Evolutionary conservation across 2,329 filamentous ascomycete genomes (phyloP).

Genomic region (Aspergillus piperis): DNA sequence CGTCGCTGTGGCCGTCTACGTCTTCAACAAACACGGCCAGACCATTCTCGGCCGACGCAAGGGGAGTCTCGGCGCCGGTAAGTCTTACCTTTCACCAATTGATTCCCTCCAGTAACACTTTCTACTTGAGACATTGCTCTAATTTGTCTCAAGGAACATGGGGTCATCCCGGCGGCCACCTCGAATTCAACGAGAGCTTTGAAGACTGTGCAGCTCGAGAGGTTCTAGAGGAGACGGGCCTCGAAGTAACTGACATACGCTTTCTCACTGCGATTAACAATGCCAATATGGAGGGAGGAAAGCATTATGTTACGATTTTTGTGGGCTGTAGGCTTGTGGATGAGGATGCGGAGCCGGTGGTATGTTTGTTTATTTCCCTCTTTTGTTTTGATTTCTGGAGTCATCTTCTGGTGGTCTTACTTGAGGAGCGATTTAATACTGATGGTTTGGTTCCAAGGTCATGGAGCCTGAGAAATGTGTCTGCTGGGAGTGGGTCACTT

Average conservation of each 20-base stretch:
- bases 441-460: not conserved
- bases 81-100: not conserved
- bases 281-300: conserved; percentile 57
- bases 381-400: not conserved
- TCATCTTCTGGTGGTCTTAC: no score
- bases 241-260: conserved; percentile 55
- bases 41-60: conserved; percentile 52
- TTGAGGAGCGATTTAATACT: not conserved
- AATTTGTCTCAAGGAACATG: conserved; percentile 52
- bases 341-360: conserved; percentile 54
- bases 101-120: not conserved
- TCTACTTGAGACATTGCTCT: not conserved
- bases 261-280: conserved; percentile 67
- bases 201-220: conserved; percentile 66
- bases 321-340: conserved; percentile 57
- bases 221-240: conserved; percentile 68
- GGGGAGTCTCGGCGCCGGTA: conserved; percentile 51
- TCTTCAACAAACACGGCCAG: conserved; percentile 44
- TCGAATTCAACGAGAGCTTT: conserved; percentile 67
- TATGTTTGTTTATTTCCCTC: conserved; percentile 36
- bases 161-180: conserved; percentile 72
- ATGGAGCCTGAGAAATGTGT: conserved; percentile 1
- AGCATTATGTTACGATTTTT: conserved; percentile 76
- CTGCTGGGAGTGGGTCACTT: not conserved
- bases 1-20: conserved; percentile 54